These are phyloP conservation scores for Fraxinus ornus DNA, from an alignment of 305 asterid species.

Conservation along the genomic window DNA sequence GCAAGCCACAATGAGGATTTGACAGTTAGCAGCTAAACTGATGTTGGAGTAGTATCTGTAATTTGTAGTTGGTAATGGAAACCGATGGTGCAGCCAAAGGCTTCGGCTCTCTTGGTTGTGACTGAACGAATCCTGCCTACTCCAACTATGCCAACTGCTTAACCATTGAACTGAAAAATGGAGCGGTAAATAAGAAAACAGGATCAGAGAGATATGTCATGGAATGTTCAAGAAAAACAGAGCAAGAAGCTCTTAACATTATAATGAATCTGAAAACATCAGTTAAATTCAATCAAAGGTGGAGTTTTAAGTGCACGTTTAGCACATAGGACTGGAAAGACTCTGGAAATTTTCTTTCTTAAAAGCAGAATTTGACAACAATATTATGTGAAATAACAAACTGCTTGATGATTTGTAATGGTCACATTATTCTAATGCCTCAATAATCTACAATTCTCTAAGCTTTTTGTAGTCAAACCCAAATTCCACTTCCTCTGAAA, in stretches of 20 bases:
- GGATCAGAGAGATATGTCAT: neutral
- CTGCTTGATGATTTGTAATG: neutral
- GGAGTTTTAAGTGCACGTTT: neutral
- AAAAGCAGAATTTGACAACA: neutral
- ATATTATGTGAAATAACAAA: neutral
- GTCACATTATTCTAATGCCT: neutral
- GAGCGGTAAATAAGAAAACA: neutral
- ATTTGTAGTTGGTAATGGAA: constrained; percentile 44
- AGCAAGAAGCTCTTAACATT: neutral
- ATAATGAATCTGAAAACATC: neutral
- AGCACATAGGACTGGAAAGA: no score
- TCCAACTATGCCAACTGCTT: constrained; percentile 72
- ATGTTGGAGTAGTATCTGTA: constrained; percentile 54
- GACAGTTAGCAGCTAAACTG: constrained; percentile 49
- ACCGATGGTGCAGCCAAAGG: constrained; percentile 64
- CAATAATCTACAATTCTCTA: neutral
- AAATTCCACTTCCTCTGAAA: neutral
- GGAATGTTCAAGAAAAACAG: neutral
- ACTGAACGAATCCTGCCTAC: constrained; percentile 84
- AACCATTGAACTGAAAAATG: constrained; percentile 65
- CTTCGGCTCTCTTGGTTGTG: constrained; percentile 70
- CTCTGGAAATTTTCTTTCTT: neutral
- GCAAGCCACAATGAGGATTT: constrained; percentile 61
- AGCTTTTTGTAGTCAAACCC: neutral
- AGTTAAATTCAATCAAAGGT: neutral